These are phyloP conservation scores for Nakazawaea sp. DNA, from an alignment of 805 yeast genomes.

Conservation along the genomic window DNA sequence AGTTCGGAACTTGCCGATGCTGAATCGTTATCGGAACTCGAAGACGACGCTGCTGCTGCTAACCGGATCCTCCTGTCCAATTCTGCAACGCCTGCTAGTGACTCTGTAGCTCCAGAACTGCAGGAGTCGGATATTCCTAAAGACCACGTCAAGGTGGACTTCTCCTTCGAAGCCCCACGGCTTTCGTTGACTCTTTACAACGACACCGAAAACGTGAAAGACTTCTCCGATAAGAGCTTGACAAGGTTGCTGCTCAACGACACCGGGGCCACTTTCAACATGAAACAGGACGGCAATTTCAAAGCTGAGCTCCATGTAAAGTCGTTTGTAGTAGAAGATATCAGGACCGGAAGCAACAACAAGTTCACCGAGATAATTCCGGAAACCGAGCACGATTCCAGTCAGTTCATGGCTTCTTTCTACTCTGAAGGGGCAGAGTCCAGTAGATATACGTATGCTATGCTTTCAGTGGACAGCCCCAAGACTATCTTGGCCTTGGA, in stretches of 20 bases:
- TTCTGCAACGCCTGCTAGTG: slow-evolving; percentile 4
- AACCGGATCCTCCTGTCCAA: slow-evolving; percentile 34
- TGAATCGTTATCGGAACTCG: slow-evolving; percentile 36
- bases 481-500: slow-evolving; percentile 78
- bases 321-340: slow-evolving; percentile 75
- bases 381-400: slow-evolving; percentile 46
- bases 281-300: slow-evolving; percentile 49
- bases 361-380: slow-evolving; percentile 81
- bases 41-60: slow-evolving; percentile 59
- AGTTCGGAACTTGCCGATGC: slow-evolving; percentile 30
- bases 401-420: slow-evolving; percentile 63
- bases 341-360: slow-evolving; percentile 54
- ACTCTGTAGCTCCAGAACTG: slow-evolving; percentile 15
- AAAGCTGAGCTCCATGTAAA: slow-evolving; percentile 56
- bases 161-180: slow-evolving; percentile 54
- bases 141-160: slow-evolving; percentile 31
- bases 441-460: slow-evolving; percentile 36
- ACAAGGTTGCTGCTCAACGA: slow-evolving; percentile 58
- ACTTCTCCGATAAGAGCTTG: slow-evolving; percentile 34
- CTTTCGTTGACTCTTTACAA: slow-evolving; percentile 57
- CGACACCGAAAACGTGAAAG: slow-evolving; percentile 31
- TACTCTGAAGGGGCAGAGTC: slow-evolving; percentile 32
- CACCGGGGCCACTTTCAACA: slow-evolving; percentile 40
- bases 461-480: slow-evolving; percentile 74
- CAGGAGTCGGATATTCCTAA: slow-evolving; percentile 16